Evolutionary conservation across 805 yeast genomes (phyloP), one percentile per base, ranked within the genome.

Genomic region (Wickerhamiella hasegawae): DNA sequence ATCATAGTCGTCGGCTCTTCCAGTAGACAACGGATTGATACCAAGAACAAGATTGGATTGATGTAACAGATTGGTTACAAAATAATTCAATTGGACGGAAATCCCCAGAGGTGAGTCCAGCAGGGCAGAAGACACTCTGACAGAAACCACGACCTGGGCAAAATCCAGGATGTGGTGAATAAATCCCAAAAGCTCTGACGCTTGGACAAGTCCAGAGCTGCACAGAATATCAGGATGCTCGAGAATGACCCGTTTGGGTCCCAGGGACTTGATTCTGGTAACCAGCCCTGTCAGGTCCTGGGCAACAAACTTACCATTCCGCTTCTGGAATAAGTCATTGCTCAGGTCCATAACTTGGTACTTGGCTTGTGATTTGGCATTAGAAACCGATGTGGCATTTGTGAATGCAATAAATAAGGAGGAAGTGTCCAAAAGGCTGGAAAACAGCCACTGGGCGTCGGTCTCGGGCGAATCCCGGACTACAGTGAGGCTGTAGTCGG

Each of bases 1-100:
- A 0, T 93, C 76, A 2, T 80, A 68, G 50, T 83, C 94, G 31
- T 68, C 70, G 0, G 94, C 93, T 45, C 82, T 63, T 0, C 94
- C 94, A 0, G 94, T 81, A 3, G 68, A 62, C 40, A 83, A 57
- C 1, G 93, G 84, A 45, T 69, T 67, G 24, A 82, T 49, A 16
- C 66, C 60, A n/a, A 82, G 43, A 27, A 71, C 60, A 28, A 72
- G 40, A 22, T 63, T 60, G 0, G 80, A 60, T 37, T 67, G 63
- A 45, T 73, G 72, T 16, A 67, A 50, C 17, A 72, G 41, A 37
- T 65, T 65, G 2, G 60, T 53, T 18, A 70, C 48, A 42, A 73
- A 66, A 26, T 67, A 69, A 0, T 70, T 52, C 15, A 62, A 59
- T 40, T 65, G 39, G 15, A 29, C 25, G 5, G 63, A 49, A 52